Conservation (phyloP, 1,139 yeast species). For the Blastobotrys niveus region DNA sequence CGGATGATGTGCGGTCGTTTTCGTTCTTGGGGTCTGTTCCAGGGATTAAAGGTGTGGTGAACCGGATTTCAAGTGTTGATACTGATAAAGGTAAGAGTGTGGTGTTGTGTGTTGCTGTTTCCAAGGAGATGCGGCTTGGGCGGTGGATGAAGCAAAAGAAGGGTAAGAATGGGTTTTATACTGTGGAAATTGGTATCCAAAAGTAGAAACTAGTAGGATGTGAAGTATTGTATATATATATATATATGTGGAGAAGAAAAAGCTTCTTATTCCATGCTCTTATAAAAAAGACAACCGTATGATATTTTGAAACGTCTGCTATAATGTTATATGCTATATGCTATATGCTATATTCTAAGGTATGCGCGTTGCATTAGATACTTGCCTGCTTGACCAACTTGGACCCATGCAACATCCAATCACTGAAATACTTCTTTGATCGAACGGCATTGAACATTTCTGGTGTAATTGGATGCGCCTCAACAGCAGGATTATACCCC, state of each 20-base stretch:
- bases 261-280: no score
- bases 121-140: conserved; percentile 84
- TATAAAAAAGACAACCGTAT: no score
- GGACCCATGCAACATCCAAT: conserved; percentile 16
- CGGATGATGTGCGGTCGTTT: conserved; percentile 57
- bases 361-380: no score
- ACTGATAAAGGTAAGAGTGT: conserved; percentile 38
- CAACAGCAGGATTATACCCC: conserved; percentile 32
- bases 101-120: conserved; percentile 58
- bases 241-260: no score
- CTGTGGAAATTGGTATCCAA: conserved; percentile 12
- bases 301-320: no score
- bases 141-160: conserved; percentile 52
- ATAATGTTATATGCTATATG: no score
- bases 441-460: conserved; percentile 18
- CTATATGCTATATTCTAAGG: no score
- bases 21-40: conserved; percentile 40
- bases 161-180: conserved; percentile 28
- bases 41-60: conserved; percentile 64
- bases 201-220: not conserved
- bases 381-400: no score
- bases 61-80: conserved; percentile 62
- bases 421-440: conserved; percentile 14
- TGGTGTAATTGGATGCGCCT: conserved; percentile 25
- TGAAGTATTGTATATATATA: no score